phyloP scores from a whole-genome alignment of 2,329 filamentous ascomycete genomes.

The Fusarium sp. region DNA sequence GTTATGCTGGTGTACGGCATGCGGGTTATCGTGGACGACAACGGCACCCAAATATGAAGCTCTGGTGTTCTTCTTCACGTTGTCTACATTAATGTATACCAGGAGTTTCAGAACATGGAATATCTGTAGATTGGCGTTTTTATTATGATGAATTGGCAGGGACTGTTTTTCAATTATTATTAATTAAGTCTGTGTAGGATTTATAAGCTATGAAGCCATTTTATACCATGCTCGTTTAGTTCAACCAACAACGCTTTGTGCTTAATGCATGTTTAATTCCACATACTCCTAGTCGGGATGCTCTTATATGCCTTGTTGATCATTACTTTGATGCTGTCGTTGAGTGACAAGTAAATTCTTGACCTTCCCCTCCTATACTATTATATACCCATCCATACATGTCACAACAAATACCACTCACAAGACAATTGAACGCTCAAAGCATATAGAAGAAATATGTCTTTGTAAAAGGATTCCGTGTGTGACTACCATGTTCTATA shows the following conservation, averaged over 20 bases:
- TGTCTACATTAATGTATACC: conserved; percentile 7
- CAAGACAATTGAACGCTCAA: too few species aligned
- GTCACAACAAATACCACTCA: too few species aligned
- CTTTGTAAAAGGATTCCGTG: background rate
- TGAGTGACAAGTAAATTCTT: too few species aligned
- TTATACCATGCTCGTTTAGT: background rate
- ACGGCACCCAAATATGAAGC: background rate
- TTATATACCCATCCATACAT: too few species aligned
- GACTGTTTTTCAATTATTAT: background rate
- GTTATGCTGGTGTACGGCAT: background rate
- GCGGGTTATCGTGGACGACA: background rate
- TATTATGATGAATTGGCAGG: conserved; percentile 18
- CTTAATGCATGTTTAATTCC: too few species aligned
- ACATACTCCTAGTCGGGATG: too few species aligned
- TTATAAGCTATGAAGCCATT: conserved; percentile 10
- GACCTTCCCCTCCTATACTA: too few species aligned
- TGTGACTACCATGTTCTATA: conserved; percentile 1
- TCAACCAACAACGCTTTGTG: too few species aligned
- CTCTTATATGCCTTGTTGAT: too few species aligned
- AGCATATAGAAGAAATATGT: background rate
- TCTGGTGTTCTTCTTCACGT: background rate
- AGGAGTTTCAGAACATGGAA: conserved; percentile 33
- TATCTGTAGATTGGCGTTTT: conserved; percentile 10
- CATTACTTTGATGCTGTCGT: too few species aligned
- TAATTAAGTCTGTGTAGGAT: conserved; percentile 1